Evolutionary conservation across 371 early-diverging fungal genomes (phyloP).

Genomic region (Mortierella sp.): DNA sequence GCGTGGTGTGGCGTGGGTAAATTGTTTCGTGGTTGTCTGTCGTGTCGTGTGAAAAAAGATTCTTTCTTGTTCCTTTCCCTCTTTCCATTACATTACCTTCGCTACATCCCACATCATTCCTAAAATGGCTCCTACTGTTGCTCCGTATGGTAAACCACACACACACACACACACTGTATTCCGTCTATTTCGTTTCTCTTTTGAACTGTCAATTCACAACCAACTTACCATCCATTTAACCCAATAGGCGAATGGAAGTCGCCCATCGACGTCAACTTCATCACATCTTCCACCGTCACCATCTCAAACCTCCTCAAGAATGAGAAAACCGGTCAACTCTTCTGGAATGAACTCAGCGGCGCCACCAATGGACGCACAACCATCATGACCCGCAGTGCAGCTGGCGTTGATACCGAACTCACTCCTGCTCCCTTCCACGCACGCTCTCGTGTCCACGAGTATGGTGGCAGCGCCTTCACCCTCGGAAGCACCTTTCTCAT

Average conservation of each 20-base stretch:
- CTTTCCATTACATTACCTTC: conserved; percentile 2
- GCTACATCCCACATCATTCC: not conserved
- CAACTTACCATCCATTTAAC: not conserved
- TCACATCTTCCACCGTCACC: conserved; percentile 37
- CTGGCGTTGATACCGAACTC: conserved; percentile 45
- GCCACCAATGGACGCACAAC: conserved; percentile 52
- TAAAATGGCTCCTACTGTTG: conserved; percentile 40
- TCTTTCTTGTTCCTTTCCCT: not conserved
- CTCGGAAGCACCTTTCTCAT: conserved; percentile 68
- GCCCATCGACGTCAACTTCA: conserved; percentile 48
- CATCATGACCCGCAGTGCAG: conserved; percentile 31
- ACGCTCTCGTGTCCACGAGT: conserved; percentile 79
- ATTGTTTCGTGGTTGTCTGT: not conserved
- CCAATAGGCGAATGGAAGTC: conserved; percentile 52
- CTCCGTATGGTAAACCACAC: conserved; percentile 32
- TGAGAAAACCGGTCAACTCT: conserved; percentile 38
- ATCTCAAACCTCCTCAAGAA: conserved; percentile 42
- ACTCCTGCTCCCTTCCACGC: conserved; percentile 58
- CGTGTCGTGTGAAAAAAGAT: not conserved
- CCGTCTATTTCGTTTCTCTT: not conserved
- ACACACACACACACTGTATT: not conserved
- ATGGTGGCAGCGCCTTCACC: conserved; percentile 77
- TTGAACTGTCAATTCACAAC: not conserved
- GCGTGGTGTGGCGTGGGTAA: not conserved
- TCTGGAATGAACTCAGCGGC: conserved; percentile 41